These are phyloP conservation scores for Saturnispora bothae DNA, from an alignment of 805 yeast genomes.

Conservation along the genomic window DNA sequence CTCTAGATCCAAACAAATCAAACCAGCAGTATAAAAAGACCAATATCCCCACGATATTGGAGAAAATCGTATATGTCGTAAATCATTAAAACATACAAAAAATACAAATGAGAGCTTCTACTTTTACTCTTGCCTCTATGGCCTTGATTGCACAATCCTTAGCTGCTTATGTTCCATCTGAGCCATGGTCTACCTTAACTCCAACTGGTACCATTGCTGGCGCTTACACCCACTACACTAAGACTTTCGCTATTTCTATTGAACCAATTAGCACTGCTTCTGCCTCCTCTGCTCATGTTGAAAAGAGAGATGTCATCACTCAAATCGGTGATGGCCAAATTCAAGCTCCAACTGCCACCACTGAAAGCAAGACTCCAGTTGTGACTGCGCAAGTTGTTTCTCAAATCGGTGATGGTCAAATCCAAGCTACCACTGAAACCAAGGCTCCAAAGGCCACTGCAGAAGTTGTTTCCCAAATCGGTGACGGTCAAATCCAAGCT, in stretches of 20 bases:
- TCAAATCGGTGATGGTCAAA: slow-evolving; percentile 26
- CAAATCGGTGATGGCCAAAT: slow-evolving; percentile 52
- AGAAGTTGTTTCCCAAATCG: slow-evolving; percentile 42
- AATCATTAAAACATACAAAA: no score
- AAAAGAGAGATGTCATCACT: slow-evolving; percentile 24
- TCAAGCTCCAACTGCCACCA: slow-evolving; percentile 36
- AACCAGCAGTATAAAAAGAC: slow-evolving; percentile 1
- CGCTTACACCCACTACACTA: slow-evolving; percentile 41
- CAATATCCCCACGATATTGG: not conserved
- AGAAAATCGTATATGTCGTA: no score
- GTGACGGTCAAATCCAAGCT: slow-evolving; percentile 39
- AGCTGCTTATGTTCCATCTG: slow-evolving; percentile 56
- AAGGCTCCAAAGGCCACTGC: slow-evolving; percentile 19
- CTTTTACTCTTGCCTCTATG: slow-evolving; percentile 27
- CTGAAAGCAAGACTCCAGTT: slow-evolving; percentile 22
- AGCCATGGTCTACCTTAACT: slow-evolving; percentile 62
- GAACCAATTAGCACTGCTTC: slow-evolving; percentile 32
- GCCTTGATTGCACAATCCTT: slow-evolving; percentile 34
- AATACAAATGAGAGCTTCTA: slow-evolving; percentile 12
- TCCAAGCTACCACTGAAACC: slow-evolving; percentile 30
- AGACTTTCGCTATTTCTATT: slow-evolving; percentile 64
- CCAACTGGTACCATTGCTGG: slow-evolving; percentile 44
- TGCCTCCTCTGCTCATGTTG: slow-evolving; percentile 9
- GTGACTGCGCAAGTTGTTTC: slow-evolving; percentile 28
- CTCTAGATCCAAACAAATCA: slow-evolving; percentile 8